Conservation (phyloP, 441 rosid genomes). For the Dalechampia spathulata region DNA sequence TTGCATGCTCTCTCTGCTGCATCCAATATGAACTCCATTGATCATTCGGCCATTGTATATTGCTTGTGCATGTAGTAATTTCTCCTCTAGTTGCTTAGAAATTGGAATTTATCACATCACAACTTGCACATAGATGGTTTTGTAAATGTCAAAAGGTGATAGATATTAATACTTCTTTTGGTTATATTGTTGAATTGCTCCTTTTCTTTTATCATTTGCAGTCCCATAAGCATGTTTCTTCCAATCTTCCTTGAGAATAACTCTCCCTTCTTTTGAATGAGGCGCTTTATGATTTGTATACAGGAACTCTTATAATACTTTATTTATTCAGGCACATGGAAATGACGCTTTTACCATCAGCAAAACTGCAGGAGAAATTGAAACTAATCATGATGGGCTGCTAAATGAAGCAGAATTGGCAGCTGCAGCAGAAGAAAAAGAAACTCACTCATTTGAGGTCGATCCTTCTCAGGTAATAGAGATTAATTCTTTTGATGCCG, state of each 20-base stretch:
- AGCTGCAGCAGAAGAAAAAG: slow-evolving; percentile 88
- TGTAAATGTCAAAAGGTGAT: too few species aligned
- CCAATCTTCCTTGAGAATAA: too few species aligned
- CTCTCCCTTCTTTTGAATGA: neutral
- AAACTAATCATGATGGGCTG: slow-evolving; percentile 54
- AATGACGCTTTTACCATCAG: slow-evolving; percentile 61
- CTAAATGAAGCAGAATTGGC: slow-evolving; percentile 83
- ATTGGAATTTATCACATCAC: too few species aligned
- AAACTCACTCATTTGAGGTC: slow-evolving; percentile 82
- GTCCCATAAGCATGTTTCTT: too few species aligned
- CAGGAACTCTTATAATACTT: slow-evolving; percentile 5
- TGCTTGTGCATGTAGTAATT: too few species aligned
- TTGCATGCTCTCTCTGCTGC: too few species aligned
- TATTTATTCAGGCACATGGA: slow-evolving; percentile 31
- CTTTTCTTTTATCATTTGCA: too few species aligned
- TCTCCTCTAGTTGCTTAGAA: too few species aligned
- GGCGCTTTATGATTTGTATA: neutral
- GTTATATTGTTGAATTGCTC: neutral
- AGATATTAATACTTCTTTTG: too few species aligned
- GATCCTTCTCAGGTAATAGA: slow-evolving; percentile 68
- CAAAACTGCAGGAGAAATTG: slow-evolving; percentile 72
- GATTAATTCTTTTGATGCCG: neutral
- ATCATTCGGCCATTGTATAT: too few species aligned
- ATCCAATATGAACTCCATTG: too few species aligned
- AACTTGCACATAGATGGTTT: too few species aligned